Percentiles rank a stretch among this genome's conserved stretches.
Evolutionary conservation across 2,329 filamentous ascomycete genomes (phyloP).

Genomic region (Spiromastix sp.): DNA sequence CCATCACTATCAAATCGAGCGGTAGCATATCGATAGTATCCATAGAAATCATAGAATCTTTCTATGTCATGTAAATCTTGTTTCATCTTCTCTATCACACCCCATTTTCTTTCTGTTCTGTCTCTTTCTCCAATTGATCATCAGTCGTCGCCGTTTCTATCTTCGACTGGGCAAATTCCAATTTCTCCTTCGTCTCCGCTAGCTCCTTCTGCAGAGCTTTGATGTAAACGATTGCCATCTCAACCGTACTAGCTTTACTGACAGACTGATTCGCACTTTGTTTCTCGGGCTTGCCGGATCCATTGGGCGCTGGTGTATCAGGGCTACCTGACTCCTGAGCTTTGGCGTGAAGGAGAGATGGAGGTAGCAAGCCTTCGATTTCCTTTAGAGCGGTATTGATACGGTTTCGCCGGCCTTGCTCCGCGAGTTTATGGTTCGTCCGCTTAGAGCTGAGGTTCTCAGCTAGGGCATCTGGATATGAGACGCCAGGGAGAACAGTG

Average conservation of each 20-base stretch:
- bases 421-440: conserved; percentile 94
- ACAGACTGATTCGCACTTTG: conserved; percentile 48
- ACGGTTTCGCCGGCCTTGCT: conserved; percentile 87
- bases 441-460: conserved; percentile 93
- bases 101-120: too few species aligned
- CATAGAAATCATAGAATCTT: too few species aligned
- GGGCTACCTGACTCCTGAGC: conserved; percentile 29
- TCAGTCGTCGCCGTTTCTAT: too few species aligned
- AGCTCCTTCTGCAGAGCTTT: conserved; percentile 69
- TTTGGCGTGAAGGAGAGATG: conserved; percentile 31
- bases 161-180: conserved; percentile 56
- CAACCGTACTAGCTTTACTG: conserved; percentile 96
- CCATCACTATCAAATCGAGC: too few species aligned
- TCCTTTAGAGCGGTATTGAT: conserved; percentile 91
- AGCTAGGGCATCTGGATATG: conserved; percentile 81
- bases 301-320: conserved; percentile 27
- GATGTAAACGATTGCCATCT: conserved; percentile 93
- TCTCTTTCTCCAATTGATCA: too few species aligned
- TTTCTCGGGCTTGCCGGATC: conserved; percentile 39
- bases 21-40: too few species aligned
- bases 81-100: too few species aligned
- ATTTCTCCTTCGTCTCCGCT: conserved; percentile 51
- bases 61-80: too few species aligned
- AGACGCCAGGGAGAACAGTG: conserved; percentile 78
- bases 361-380: conserved; percentile 77